Percentiles rank a stretch among this genome's conserved stretches.
Conservation (phyloP, 192 early-diverging fungal species). For the Ramicandelaber brevisporus region DNA sequence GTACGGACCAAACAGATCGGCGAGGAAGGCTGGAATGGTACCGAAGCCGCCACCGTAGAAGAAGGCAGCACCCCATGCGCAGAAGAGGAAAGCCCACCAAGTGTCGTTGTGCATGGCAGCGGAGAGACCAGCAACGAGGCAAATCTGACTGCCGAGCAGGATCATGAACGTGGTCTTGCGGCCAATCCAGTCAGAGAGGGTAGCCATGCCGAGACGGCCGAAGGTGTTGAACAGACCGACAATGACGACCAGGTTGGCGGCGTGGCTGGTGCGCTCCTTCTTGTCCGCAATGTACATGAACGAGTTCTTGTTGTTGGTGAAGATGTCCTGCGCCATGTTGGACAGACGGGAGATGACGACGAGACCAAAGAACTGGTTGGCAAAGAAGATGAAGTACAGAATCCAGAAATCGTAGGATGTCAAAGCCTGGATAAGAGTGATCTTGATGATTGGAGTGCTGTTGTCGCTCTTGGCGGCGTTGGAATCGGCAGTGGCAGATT, state of each 20-base stretch:
- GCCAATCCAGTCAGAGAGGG: constrained; percentile 24
- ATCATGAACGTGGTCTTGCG: constrained; percentile 42
- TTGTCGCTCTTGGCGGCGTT: constrained; percentile 11
- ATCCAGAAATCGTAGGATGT: constrained; percentile 27
- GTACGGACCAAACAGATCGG: constrained; percentile 57
- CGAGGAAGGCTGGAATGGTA: constrained; percentile 43
- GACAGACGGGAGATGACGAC: constrained; percentile 33
- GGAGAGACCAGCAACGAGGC: constrained; percentile 28
- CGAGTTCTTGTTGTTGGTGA: constrained; percentile 11
- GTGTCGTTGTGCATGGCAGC: constrained; percentile 19
- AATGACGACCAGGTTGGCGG: constrained; percentile 23
- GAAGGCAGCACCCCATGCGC: constrained; percentile 32
- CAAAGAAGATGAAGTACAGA: constrained; percentile 33
- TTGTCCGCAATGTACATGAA: too few relatives aligned
- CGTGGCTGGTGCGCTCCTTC: constrained; percentile 2
- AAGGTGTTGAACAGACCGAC: constrained; percentile 29
- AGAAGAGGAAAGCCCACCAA: constrained; percentile 30
- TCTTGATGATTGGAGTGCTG: constrained; percentile 16
- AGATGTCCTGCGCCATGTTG: constrained; percentile 30
- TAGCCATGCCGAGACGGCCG: constrained; percentile 26
- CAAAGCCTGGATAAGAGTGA: constrained; percentile 24
- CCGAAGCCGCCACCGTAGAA: constrained; percentile 59
- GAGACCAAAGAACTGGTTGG: constrained; percentile 31
- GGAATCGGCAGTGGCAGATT: constrained; percentile 20
- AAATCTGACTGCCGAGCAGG: constrained; percentile 26